Percentiles rank a stretch among this genome's conserved stretches.
phyloP scores from a whole-genome alignment of 495 filamentous ascomycete species.

The Cetradonia linearis region DNA sequence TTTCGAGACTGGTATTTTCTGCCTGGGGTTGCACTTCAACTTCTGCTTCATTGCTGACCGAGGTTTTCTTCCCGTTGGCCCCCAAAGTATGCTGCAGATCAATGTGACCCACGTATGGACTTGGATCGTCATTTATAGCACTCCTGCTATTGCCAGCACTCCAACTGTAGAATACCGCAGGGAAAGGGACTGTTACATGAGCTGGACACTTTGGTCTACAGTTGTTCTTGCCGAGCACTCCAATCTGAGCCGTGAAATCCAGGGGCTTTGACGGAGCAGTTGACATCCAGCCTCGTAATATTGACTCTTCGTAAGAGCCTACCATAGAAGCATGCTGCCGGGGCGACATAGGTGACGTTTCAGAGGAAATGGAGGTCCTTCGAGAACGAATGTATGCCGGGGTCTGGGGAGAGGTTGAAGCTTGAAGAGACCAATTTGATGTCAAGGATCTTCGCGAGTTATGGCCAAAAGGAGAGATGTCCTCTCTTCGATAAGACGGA shows the following conservation, averaged over 20 bases:
- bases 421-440: constrained; percentile 49
- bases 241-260: constrained; percentile 91
- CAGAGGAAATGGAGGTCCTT: constrained; percentile 63
- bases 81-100: constrained; percentile 64
- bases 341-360: constrained; percentile 59
- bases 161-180: constrained; percentile 94
- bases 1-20: background rate
- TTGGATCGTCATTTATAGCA: constrained; percentile 69
- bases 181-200: constrained; percentile 88
- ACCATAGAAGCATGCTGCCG: constrained; percentile 90
- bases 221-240: constrained; percentile 80
- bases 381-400: constrained; percentile 48
- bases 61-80: constrained; percentile 6
- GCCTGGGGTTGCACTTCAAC: constrained; percentile 5
- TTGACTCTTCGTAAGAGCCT: constrained; percentile 95
- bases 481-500: constrained; percentile 41
- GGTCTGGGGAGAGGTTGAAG: constrained; percentile 50
- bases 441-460: constrained; percentile 64
- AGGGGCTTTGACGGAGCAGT: constrained; percentile 89
- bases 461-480: constrained; percentile 52
- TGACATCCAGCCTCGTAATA: constrained; percentile 90
- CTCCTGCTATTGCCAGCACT: constrained; percentile 48
- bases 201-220: constrained; percentile 84
- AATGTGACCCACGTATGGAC: constrained; percentile 90
- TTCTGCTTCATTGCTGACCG: background rate